Conservation (phyloP, 805 yeast genomes). For the Zygoascus tannicola region DNA sequence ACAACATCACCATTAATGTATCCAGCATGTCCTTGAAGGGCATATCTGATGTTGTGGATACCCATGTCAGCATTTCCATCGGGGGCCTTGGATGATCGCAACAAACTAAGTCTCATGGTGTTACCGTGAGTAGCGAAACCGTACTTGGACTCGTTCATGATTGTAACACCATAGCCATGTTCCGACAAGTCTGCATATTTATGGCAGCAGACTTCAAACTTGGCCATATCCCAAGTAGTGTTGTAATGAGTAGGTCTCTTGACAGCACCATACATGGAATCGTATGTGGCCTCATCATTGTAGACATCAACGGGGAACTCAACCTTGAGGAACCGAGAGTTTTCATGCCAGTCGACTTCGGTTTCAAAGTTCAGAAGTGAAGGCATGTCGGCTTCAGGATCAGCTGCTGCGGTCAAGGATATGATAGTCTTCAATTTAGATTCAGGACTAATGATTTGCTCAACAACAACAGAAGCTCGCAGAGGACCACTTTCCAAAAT, state of each 20-base stretch:
- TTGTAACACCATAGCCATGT: constrained; percentile 62
- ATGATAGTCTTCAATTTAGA: constrained; percentile 59
- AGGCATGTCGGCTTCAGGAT: neutral
- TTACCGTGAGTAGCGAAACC: constrained; percentile 79
- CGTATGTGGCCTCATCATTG: constrained; percentile 62
- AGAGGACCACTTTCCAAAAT: constrained; percentile 43
- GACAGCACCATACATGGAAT: constrained; percentile 76
- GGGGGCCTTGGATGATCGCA: constrained; percentile 79
- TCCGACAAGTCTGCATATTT: constrained; percentile 76
- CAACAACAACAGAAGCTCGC: constrained; percentile 53
- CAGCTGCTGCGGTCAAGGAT: constrained; percentile 42
- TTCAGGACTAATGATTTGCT: constrained; percentile 45
- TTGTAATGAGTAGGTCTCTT: constrained; percentile 77
- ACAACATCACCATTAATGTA: constrained; percentile 49
- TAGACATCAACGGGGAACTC: constrained; percentile 72
- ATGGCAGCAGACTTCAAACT: constrained; percentile 79
- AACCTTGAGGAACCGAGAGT: constrained; percentile 59
- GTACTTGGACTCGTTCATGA: constrained; percentile 67
- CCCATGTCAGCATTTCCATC: constrained; percentile 85
- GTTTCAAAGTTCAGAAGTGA: constrained; percentile 35
- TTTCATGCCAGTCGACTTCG: constrained; percentile 61
- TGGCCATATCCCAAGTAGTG: constrained; percentile 79
- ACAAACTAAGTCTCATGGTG: constrained; percentile 60
- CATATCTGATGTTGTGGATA: constrained; percentile 59
- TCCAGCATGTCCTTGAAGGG: constrained; percentile 62